Evolutionary conservation across 768 basidiomycete species (phyloP).

Genomic region (Sporobolomyces pararoseus): DNA sequence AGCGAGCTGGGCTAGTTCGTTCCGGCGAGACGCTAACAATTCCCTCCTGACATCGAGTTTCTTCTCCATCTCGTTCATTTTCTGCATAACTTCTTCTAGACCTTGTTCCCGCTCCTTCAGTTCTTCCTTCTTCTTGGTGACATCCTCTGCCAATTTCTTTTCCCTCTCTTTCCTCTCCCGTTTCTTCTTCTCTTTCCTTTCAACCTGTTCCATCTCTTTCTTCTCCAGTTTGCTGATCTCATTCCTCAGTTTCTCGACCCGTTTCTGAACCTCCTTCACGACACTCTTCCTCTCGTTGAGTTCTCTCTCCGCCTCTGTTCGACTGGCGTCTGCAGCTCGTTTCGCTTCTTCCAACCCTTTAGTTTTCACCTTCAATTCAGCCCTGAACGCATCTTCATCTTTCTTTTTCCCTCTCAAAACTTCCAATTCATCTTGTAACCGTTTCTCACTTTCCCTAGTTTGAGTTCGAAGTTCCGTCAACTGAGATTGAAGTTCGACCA

Average conservation of each 20-base stretch:
- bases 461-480: constrained; percentile 60
- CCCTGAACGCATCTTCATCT: constrained; percentile 72
- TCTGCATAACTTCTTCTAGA: constrained; percentile 52
- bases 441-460: constrained; percentile 61
- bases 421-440: constrained; percentile 70
- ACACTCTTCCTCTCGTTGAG: constrained; percentile 60
- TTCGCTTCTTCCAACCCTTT: constrained; percentile 82
- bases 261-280: constrained; percentile 48
- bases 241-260: constrained; percentile 45
- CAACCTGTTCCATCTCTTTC: constrained; percentile 42
- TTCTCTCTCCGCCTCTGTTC: constrained; percentile 82
- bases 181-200: constrained; percentile 44
- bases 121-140: constrained; percentile 59
- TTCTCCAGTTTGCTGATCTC: constrained; percentile 53
- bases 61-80: constrained; percentile 36
- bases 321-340: constrained; percentile 71
- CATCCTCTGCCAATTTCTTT: constrained; percentile 59
- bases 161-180: constrained; percentile 59
- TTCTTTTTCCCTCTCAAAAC: constrained; percentile 69
- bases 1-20: constrained; percentile 39
- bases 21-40: constrained; percentile 31
- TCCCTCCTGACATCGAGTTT: constrained; percentile 42
- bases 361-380: constrained; percentile 75
- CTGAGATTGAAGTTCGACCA: constrained; percentile 67
- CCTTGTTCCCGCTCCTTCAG: constrained; percentile 56